Evolutionary conservation across 192 early-diverging fungal species (phyloP).

Genomic region (Geosiphon pyriformis): DNA sequence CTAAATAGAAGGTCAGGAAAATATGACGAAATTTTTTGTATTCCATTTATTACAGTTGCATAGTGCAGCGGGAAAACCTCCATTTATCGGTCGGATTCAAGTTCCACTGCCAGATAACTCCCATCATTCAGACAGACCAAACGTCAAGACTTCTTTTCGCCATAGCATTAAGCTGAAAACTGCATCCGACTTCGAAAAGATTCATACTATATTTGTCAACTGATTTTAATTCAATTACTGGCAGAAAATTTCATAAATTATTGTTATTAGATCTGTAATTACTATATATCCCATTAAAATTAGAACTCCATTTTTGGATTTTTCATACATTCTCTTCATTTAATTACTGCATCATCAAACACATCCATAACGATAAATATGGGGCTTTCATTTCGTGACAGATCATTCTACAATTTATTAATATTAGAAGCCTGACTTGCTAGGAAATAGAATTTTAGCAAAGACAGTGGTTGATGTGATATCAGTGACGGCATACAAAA

Average conservation of each 20-base stretch:
- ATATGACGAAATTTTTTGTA: background rate
- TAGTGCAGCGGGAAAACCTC: slow-evolving; percentile 1
- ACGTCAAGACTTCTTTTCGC: background rate
- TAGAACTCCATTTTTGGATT: too few relatives aligned
- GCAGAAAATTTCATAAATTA: background rate
- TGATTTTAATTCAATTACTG: slow-evolving; percentile 10
- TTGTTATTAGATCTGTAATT: too few relatives aligned
- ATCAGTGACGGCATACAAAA: too few relatives aligned
- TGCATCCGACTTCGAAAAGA: slow-evolving; percentile 31
- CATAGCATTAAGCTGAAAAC: slow-evolving; percentile 22
- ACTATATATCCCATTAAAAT: too few relatives aligned
- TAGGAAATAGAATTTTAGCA: too few relatives aligned
- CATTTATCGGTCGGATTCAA: slow-evolving; percentile 24
- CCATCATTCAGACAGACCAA: background rate
- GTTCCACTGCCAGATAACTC: slow-evolving; percentile 11
- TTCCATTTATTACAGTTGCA: background rate
- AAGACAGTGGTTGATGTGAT: too few relatives aligned
- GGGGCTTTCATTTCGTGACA: too few relatives aligned
- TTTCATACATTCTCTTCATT: too few relatives aligned
- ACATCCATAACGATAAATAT: too few relatives aligned
- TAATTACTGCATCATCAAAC: too few relatives aligned
- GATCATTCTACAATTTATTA: too few relatives aligned
- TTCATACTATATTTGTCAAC: slow-evolving; percentile 33
- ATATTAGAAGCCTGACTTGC: too few relatives aligned
- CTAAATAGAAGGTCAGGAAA: background rate